Evolutionary conservation across 1,139 yeast genomes (phyloP).

Genomic region (Yamadazyma spencermartinsiae): DNA sequence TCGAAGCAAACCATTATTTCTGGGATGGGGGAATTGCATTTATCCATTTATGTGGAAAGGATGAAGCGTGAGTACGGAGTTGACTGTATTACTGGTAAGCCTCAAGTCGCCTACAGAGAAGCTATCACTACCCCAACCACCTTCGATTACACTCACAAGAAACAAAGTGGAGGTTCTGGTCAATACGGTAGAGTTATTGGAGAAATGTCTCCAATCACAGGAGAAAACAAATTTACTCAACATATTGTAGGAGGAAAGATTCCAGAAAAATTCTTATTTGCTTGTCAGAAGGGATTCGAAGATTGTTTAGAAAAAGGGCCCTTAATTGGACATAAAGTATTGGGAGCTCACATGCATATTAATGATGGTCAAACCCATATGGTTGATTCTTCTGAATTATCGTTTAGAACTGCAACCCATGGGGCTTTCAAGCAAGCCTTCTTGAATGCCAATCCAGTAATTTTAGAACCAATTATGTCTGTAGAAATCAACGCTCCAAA

Average conservation of each 20-base stretch:
- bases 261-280: conserved; percentile 90
- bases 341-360: conserved; percentile 90
- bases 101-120: conserved; percentile 98
- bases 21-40: conserved; percentile 98
- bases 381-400: conserved; percentile 94
- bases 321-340: conserved; percentile 87
- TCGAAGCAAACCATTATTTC: conserved; percentile 95
- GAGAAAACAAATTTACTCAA: conserved; percentile 74
- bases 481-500: conserved; percentile 92
- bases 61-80: conserved; percentile 97
- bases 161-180: conserved; percentile 99
- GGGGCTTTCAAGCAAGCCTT: conserved; percentile 94
- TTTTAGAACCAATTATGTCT: conserved; percentile 94
- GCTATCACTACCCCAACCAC: conserved; percentile 71
- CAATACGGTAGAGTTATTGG: conserved; percentile 98
- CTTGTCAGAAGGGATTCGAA: conserved; percentile 94
- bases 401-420: conserved; percentile 90
- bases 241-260: conserved; percentile 96
- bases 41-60: conserved; percentile 96
- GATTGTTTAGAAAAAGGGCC: conserved; percentile 97
- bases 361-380: conserved; percentile 98
- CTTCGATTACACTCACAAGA: conserved; percentile 96
- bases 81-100: conserved; percentile 93
- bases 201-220: conserved; percentile 63
- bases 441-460: conserved; percentile 77